Percentiles rank a stretch among this genome's conserved stretches.
These are phyloP conservation scores for Aspergillus panamensis DNA, from an alignment of 495 filamentous ascomycete species.

Conservation along the genomic window DNA sequence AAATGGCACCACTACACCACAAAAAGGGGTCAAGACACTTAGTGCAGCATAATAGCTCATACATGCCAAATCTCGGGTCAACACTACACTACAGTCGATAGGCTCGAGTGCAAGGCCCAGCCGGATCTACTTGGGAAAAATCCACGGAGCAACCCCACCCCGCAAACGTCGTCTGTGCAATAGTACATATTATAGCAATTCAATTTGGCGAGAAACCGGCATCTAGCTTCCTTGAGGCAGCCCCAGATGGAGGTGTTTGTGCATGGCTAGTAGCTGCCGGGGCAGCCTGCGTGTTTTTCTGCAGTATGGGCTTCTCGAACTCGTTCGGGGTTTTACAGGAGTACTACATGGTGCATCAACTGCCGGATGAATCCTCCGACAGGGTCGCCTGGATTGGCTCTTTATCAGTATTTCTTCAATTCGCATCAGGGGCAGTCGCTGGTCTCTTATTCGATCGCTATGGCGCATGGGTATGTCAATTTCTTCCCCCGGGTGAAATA, in stretches of 20 bases:
- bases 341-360: slow-evolving; percentile 26
- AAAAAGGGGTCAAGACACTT: too few species aligned
- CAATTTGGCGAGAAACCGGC: background rate
- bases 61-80: too few species aligned
- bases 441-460: slow-evolving; percentile 32
- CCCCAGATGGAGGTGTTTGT: slow-evolving; percentile 29
- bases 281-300: slow-evolving; percentile 28
- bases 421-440: slow-evolving; percentile 22
- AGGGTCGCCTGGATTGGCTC: slow-evolving; percentile 48
- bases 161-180: too few species aligned
- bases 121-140: too few species aligned
- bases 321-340: slow-evolving; percentile 25
- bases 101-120: too few species aligned
- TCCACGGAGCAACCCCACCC: too few species aligned
- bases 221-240: background rate
- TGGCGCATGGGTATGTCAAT: slow-evolving; percentile 17
- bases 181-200: too few species aligned
- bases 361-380: slow-evolving; percentile 20
- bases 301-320: slow-evolving; percentile 48
- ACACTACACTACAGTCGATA: too few species aligned
- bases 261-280: slow-evolving; percentile 36
- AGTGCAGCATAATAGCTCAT: too few species aligned
- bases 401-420: slow-evolving; percentile 31
- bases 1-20: too few species aligned
- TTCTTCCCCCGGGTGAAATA: background rate